Conservation (phyloP, 768 basidiomycete genomes). For the Leccinum broughii region DNA sequence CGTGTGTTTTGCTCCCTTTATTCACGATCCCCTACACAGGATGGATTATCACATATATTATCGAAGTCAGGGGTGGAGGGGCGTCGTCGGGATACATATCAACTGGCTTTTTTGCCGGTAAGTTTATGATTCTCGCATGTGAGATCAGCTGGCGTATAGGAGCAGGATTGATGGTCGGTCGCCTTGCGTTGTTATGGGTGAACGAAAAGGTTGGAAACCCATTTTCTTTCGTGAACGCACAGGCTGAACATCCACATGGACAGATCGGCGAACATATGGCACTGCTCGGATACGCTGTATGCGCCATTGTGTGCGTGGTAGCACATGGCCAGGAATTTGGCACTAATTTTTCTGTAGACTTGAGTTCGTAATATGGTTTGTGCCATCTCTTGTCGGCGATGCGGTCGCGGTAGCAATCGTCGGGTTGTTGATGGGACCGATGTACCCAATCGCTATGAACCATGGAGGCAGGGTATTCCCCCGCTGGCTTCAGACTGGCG, state of each 20-base stretch:
- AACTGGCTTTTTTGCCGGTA: slow-evolving; percentile 39
- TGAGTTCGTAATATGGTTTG: slow-evolving; percentile 68
- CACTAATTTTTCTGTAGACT: slow-evolving; percentile 39
- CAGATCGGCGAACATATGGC: slow-evolving; percentile 35
- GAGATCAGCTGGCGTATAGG: background rate
- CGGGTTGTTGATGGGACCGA: slow-evolving; percentile 71
- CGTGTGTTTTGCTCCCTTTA: background rate
- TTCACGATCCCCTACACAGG: slow-evolving; percentile 34
- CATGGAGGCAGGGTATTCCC: slow-evolving; percentile 38
- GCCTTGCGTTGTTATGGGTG: slow-evolving; percentile 30
- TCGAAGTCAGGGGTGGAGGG: slow-evolving; percentile 44
- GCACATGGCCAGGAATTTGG: background rate
- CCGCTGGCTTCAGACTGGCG: slow-evolving; percentile 35
- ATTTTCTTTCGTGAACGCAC: background rate
- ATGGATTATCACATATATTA: slow-evolving; percentile 67
- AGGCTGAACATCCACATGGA: background rate
- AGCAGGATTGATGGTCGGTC: slow-evolving; percentile 32
- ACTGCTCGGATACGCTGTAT: slow-evolving; percentile 30
- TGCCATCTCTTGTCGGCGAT: slow-evolving; percentile 62
- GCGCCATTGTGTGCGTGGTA: slow-evolving; percentile 30
- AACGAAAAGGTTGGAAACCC: slow-evolving; percentile 24
- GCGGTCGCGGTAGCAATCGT: slow-evolving; percentile 64
- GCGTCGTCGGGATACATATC: slow-evolving; percentile 48
- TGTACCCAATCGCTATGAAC: slow-evolving; percentile 58
- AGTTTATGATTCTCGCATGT: background rate